Percentiles rank a stretch among this genome's conserved stretches.
Evolutionary conservation across 441 rosid species (phyloP).

Genomic region (Gossypium schwendimanii): DNA sequence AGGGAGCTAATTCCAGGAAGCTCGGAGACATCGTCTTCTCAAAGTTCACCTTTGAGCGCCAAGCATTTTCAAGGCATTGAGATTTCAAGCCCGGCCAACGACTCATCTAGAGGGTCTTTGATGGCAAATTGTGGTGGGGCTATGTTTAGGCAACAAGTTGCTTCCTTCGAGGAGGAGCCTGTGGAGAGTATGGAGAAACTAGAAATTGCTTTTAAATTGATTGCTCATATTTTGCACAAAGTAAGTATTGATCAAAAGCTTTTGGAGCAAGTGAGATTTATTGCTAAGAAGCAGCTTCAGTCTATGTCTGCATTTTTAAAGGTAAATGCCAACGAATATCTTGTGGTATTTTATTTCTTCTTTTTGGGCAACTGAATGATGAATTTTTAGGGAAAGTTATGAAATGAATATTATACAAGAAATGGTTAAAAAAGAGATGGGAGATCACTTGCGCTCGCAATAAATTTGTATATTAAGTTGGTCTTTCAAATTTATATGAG

Average conservation of each 20-base stretch:
- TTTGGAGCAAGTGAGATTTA: conserved; percentile 60
- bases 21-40: conserved; percentile 64
- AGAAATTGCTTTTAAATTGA: conserved; percentile 75
- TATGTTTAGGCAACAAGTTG: conserved; percentile 52
- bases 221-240: conserved; percentile 57
- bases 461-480: neutral
- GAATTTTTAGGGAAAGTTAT: neutral
- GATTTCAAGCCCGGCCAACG: conserved; percentile 50
- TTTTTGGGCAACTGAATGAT: neutral
- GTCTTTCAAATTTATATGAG: conserved; percentile 2
- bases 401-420: neutral
- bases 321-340: conserved; percentile 36
- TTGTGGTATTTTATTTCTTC: conserved; percentile 6
- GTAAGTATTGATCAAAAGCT: conserved; percentile 63
- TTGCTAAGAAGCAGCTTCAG: conserved; percentile 84
- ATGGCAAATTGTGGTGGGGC: conserved; percentile 53
- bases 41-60: conserved; percentile 54
- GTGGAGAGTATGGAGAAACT: conserved; percentile 85
- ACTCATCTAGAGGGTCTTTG: conserved; percentile 39
- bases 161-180: conserved; percentile 79
- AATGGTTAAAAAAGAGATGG: neutral
- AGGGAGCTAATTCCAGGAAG: conserved; percentile 36
- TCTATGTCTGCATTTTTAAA: conserved; percentile 78
- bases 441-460: neutral
- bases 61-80: conserved; percentile 35